Conservation (phyloP, 768 basidiomycete species). For the Collybia sordida region DNA sequence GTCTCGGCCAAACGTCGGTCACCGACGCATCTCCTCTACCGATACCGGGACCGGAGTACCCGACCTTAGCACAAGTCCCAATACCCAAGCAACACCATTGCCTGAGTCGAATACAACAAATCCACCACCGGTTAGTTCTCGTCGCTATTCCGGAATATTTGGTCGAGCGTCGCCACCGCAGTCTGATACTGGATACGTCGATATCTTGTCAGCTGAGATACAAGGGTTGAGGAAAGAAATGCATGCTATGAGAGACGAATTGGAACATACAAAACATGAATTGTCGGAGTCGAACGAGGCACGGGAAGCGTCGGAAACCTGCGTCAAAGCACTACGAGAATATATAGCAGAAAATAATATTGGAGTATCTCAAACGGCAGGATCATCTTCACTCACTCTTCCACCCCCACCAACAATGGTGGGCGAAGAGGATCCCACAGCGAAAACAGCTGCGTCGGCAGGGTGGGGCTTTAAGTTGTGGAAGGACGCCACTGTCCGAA, state of each 20-base stretch:
- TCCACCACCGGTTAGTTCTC: constrained; percentile 23
- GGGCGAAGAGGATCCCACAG: constrained; percentile 34
- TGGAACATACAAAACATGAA: constrained; percentile 66
- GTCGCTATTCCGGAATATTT: constrained; percentile 54
- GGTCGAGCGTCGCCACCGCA: constrained; percentile 49
- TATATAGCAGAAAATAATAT: constrained; percentile 79
- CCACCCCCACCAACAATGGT: constrained; percentile 42
- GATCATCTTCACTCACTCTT: constrained; percentile 30
- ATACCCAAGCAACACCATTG: constrained; percentile 30
- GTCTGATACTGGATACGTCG: constrained; percentile 28
- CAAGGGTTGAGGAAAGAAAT: constrained; percentile 65
- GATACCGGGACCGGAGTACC: constrained; percentile 50
- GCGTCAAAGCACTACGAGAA: constrained; percentile 77
- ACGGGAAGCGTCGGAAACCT: constrained; percentile 82
- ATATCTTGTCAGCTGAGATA: constrained; percentile 38
- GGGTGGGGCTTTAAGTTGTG: constrained; percentile 77
- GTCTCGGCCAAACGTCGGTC: constrained; percentile 43
- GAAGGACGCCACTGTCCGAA: constrained; percentile 39
- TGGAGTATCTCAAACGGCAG: constrained; percentile 31
- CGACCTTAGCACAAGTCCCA: constrained; percentile 34
- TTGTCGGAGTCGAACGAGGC: constrained; percentile 81
- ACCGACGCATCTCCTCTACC: constrained; percentile 74
- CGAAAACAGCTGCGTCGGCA: constrained; percentile 27
- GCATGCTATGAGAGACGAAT: constrained; percentile 48
- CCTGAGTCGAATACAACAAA: constrained; percentile 26